A percentile compares a stretch with the other conserved stretches of the same genome.
Conservation (phyloP, 345 rosid species). For the Cardamine resedifolia region DNA sequence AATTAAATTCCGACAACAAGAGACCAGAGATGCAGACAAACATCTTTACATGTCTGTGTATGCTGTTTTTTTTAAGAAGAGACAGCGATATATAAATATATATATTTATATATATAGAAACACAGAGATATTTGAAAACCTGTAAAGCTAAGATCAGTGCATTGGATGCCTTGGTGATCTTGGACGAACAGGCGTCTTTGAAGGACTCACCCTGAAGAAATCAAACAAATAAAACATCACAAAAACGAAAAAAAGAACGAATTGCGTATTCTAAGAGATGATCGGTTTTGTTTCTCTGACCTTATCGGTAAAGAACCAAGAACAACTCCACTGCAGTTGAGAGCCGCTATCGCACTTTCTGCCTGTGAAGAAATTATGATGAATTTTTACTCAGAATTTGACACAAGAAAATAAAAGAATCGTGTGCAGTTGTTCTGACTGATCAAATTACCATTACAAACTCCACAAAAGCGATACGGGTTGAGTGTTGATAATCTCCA, state of each 20-base stretch:
- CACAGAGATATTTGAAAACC: conserved; percentile 29
- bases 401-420: not conserved
- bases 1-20: conserved; percentile 37
- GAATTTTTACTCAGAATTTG: not conserved
- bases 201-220: conserved; percentile 82
- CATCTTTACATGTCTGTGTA: conserved; percentile 46
- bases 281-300: conserved; percentile 37
- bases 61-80: conserved; percentile 23
- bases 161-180: conserved; percentile 76
- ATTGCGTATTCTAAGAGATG: conserved; percentile 2
- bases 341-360: conserved; percentile 96
- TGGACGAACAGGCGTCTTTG: conserved; percentile 97
- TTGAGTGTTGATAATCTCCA: conserved; percentile 79
- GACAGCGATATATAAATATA: conserved; percentile 22
- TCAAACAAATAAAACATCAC: not conserved
- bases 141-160: conserved; percentile 46
- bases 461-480: conserved; percentile 88
- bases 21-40: conserved; percentile 41
- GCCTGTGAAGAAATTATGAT: conserved; percentile 49
- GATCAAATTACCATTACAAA: conserved; percentile 55
- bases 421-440: not conserved
- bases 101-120: conserved; percentile 1
- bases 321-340: conserved; percentile 91
- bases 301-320: conserved; percentile 91
- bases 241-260: not conserved